Evolutionary conservation across 1,139 yeast genomes (phyloP), one percentile per base, ranked within the genome.

Genomic region (Wickerhamomyces sp.): DNA sequence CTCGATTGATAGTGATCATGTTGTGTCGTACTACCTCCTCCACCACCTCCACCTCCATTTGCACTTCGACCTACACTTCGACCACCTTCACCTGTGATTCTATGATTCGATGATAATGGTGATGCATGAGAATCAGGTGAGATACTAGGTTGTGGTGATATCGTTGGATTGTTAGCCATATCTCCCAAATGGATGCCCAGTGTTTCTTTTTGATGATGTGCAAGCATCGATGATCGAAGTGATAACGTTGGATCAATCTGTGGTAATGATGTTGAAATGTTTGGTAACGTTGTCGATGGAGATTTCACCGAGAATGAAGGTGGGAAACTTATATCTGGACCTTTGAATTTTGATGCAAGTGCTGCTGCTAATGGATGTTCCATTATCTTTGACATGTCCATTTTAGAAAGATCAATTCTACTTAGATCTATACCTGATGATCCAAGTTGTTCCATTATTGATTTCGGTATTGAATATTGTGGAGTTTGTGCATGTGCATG

Each of bases 61-160:
- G n/a, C n/a, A n/a, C n/a, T n/a, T n/a, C n/a, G n/a, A n/a, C n/a
- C n/a, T n/a, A n/a, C n/a, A n/a, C n/a, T n/a, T n/a, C n/a, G n/a
- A n/a, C n/a, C n/a, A n/a, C n/a, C n/a, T 6, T 21, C 15, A 6
- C 21, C 28, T 4, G 28, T 39, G 4, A 16, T 26, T 28, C 15
- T 35, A 31, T 36, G 51, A 28, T 44, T 44, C 16, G 45, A 31
- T 8, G 54, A 46, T 13, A 50, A 29, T 14, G 52, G 52, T 2
- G 54, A 49, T 3, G 47, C 46, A 0, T 41, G 44, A 7, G 54
- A 44, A 1, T 47, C 49, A 3, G 53, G 54, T 1, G 54, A 50
- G 46, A 51, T 51, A 4, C 49, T 44, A 12, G 55, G 55, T 19
- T 48, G 52, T 17, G 55, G 52, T 1, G 54, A 49, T 19, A 51